Evolutionary conservation across 768 basidiomycete genomes (phyloP).

Genomic region (Leccinum pellstonianum): DNA sequence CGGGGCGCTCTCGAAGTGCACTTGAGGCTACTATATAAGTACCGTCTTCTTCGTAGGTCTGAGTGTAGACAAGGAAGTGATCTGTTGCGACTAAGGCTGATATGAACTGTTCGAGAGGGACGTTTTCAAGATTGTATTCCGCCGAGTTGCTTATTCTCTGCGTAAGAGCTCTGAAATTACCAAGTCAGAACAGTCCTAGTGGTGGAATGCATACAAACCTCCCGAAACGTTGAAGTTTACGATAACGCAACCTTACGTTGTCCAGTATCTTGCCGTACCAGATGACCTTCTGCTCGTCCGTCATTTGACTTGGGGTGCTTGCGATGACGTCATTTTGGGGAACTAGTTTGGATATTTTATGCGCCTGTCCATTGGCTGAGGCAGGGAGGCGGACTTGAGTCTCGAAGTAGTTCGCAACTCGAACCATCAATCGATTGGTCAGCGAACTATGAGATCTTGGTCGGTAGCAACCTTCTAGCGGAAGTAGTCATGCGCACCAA

Average conservation of each 20-base stretch:
- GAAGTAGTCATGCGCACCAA: constrained; percentile 55
- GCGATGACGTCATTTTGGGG: constrained; percentile 38
- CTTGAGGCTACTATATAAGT: constrained; percentile 86
- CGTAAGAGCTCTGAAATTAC: constrained; percentile 54
- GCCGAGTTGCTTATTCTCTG: constrained; percentile 93
- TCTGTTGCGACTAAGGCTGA: constrained; percentile 75
- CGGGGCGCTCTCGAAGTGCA: constrained; percentile 71
- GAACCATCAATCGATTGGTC: constrained; percentile 89
- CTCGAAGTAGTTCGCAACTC: constrained; percentile 93
- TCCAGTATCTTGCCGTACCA: constrained; percentile 96
- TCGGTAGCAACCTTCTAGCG: background rate
- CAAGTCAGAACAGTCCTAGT: constrained; percentile 5
- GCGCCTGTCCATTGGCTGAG: constrained; percentile 34
- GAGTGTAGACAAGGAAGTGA: constrained; percentile 93
- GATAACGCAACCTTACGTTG: constrained; percentile 84
- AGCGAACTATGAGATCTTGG: constrained; percentile 57
- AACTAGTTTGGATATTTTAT: constrained; percentile 31
- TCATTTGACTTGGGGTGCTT: constrained; percentile 54
- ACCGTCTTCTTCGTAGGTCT: constrained; percentile 82
- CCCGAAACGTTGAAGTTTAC: constrained; percentile 92
- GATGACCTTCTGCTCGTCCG: constrained; percentile 73
- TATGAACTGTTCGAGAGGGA: constrained; percentile 78
- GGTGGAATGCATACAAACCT: constrained; percentile 45
- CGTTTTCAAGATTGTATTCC: constrained; percentile 78
- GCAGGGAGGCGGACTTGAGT: constrained; percentile 82